Percentiles rank a stretch among this genome's conserved stretches.
phyloP scores from a whole-genome alignment of 345 rosid species.

The Isatis tinctoria region DNA sequence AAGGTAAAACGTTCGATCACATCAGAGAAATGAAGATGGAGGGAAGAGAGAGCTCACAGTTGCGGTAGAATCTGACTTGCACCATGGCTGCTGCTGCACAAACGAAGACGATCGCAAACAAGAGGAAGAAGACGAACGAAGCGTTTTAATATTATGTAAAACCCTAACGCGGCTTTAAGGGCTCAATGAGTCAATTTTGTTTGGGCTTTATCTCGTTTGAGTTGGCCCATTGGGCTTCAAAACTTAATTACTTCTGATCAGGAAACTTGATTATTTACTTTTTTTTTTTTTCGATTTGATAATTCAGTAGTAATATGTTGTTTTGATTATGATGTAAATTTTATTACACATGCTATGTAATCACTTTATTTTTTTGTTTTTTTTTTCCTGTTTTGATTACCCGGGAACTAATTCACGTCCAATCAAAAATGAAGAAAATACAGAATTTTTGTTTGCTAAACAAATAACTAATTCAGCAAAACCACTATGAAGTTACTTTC shows the following conservation, averaged over 20 bases:
- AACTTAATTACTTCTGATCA: too few species aligned
- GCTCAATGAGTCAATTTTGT: neutral
- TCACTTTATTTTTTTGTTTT: too few species aligned
- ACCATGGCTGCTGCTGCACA: slow-evolving; percentile 29
- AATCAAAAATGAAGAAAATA: neutral
- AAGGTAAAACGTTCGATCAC: neutral
- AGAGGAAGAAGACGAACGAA: neutral
- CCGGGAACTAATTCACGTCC: neutral
- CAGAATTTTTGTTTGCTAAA: neutral
- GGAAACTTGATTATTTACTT: too few species aligned
- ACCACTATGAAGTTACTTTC: neutral
- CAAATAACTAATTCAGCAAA: neutral
- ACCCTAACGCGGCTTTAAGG: slow-evolving; percentile 6
- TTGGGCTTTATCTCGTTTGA: neutral
- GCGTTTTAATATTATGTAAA: neutral
- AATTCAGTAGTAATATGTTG: too few species aligned
- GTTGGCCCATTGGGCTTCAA: neutral
- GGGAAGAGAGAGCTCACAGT: slow-evolving; percentile 29
- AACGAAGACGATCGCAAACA: slow-evolving; percentile 8
- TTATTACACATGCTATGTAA: too few species aligned
- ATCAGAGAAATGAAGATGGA: neutral
- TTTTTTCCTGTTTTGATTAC: too few species aligned
- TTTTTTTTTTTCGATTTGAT: too few species aligned
- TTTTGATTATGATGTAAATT: too few species aligned
- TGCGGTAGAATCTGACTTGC: slow-evolving; percentile 39